phyloP scores from a whole-genome alignment of 108 stramenopile species.

The Nitzschia sp. region DNA sequence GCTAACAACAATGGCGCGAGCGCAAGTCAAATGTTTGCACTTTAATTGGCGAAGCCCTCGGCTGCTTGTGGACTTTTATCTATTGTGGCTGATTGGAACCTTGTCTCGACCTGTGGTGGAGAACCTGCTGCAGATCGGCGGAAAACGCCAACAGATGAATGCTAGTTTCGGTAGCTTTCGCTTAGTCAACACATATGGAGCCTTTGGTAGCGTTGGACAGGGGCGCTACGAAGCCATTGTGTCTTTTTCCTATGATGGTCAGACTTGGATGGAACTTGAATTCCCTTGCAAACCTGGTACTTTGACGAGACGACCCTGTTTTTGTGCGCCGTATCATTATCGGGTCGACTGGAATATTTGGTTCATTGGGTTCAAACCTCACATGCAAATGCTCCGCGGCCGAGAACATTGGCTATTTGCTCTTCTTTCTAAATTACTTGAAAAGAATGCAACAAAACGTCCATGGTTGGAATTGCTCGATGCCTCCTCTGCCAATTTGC shows the following conservation, averaged over 20 bases:
- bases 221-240: constrained; percentile 64
- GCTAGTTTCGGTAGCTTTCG: constrained; percentile 55
- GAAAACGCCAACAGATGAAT: constrained; percentile 66
- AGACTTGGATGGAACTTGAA: constrained; percentile 62
- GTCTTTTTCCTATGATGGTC: constrained; percentile 42
- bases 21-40: background rate
- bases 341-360: constrained; percentile 82
- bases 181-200: constrained; percentile 79
- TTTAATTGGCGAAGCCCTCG: constrained; percentile 22
- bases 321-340: constrained; percentile 82
- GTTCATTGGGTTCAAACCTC: constrained; percentile 71
- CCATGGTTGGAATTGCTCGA: constrained; percentile 49
- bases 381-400: constrained; percentile 35
- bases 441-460: constrained; percentile 5
- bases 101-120: constrained; percentile 53
- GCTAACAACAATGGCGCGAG: constrained; percentile 10
- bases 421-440: constrained; percentile 39
- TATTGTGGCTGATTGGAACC: constrained; percentile 39
- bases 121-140: constrained; percentile 48
- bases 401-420: constrained; percentile 56
- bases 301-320: constrained; percentile 61
- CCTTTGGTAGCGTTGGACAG: constrained; percentile 66
- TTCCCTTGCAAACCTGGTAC: constrained; percentile 80
- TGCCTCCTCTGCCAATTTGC: constrained; percentile 11
- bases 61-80: constrained; percentile 19